Conservation (phyloP, 306 rosid species). For the Prunus padus region DNA sequence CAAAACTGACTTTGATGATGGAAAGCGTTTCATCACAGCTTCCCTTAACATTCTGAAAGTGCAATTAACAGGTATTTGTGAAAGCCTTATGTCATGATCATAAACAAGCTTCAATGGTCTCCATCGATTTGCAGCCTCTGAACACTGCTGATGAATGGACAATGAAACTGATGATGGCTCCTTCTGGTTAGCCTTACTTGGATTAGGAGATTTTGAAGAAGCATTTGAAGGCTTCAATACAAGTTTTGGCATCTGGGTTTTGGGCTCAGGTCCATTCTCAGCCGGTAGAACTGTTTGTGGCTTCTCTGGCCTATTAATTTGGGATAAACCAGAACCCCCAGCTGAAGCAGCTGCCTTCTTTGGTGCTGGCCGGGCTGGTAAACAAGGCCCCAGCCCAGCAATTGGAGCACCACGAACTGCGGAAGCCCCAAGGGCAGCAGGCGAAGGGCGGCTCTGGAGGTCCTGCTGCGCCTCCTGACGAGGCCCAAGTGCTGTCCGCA, state of each 20-base stretch:
- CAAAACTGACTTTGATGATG: conserved; percentile 80
- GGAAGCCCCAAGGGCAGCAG: conserved; percentile 97
- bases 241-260: conserved; percentile 56
- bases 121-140: conserved; percentile 43
- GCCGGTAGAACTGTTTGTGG: conserved; percentile 38
- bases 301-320: conserved; percentile 58
- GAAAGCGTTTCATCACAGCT: conserved; percentile 72
- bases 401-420: conserved; percentile 94
- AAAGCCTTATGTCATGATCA: conserved; percentile 93
- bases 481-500: conserved; percentile 70
- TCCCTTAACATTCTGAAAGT: conserved; percentile 62
- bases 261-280: conserved; percentile 63
- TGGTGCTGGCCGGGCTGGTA: conserved; percentile 62
- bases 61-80: conserved; percentile 73
- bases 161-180: conserved; percentile 34
- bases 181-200: conserved; percentile 43
- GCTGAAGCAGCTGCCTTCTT: conserved; percentile 54
- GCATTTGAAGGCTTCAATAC: conserved; percentile 67
- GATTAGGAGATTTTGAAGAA: conserved; percentile 36
- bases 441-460: conserved; percentile 98
- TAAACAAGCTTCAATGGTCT: conserved; percentile 70
- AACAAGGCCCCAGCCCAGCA: conserved; percentile 82
- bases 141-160: conserved; percentile 26
- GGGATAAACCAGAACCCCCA: conserved; percentile 34
- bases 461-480: conserved; percentile 92